Conservation (phyloP, 2,329 filamentous ascomycete genomes). For the Fusarium sp. region DNA sequence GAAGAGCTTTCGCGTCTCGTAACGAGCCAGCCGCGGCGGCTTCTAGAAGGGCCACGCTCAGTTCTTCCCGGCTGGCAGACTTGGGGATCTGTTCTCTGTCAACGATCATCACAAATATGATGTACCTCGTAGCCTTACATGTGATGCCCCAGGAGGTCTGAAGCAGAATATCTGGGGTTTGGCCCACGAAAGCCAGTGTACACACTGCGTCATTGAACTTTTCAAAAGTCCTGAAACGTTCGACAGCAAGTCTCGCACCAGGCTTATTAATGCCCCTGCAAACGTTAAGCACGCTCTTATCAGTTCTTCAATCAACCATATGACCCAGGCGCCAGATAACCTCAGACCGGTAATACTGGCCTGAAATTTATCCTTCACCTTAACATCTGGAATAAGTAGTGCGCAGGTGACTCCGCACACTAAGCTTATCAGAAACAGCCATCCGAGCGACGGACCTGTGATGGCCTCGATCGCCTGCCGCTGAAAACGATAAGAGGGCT, state of each 20-base stretch:
- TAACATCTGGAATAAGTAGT: background rate
- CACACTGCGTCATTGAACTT: fast-evolving
- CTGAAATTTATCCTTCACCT: background rate
- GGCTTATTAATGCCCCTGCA: background rate
- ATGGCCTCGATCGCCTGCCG: background rate
- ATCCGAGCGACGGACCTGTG: background rate
- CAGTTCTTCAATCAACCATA: background rate
- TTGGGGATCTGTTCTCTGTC: background rate
- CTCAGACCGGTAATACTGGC: background rate
- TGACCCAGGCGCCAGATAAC: background rate
- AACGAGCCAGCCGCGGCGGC: background rate
- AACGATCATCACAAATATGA: background rate
- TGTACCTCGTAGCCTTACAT: background rate
- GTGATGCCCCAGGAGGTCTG: background rate
- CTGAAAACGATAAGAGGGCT: background rate
- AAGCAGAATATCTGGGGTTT: background rate
- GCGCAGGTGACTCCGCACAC: background rate
- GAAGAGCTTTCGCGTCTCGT: background rate
- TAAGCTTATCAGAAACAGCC: background rate
- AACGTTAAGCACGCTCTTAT: background rate
- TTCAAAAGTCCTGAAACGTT: fast-evolving
- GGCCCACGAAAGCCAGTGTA: fast-evolving
- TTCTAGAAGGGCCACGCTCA: background rate
- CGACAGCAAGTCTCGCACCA: fast-evolving
- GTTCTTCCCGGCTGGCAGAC: background rate